These are phyloP conservation scores for Penicillium canescens DNA, from an alignment of 495 filamentous ascomycete genomes.

Conservation along the genomic window DNA sequence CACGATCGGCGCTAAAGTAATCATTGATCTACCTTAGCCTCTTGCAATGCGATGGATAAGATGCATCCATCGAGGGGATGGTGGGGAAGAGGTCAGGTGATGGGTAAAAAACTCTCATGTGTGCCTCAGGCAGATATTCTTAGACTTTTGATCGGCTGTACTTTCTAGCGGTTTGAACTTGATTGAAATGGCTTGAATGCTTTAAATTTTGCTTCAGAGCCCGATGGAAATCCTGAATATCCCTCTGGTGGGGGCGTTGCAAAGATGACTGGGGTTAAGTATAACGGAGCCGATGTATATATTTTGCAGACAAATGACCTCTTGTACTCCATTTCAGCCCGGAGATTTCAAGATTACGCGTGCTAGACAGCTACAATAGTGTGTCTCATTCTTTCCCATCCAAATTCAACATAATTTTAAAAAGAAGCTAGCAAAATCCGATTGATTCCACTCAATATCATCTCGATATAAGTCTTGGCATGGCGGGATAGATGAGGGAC, in stretches of 20 bases:
- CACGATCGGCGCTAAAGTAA: constrained; percentile 41
- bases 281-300: no score
- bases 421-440: no score
- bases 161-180: neutral
- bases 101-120: constrained; percentile 24
- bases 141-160: neutral
- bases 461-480: constrained; percentile 8
- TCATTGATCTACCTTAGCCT: constrained; percentile 24
- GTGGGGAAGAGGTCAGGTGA: constrained; percentile 40
- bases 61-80: constrained; percentile 27
- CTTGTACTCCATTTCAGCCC: no score
- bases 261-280: no score
- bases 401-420: no score
- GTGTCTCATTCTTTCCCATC: no score
- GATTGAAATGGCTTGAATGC: neutral
- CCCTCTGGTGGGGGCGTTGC: no score
- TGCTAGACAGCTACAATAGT: no score
- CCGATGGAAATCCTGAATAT: no score
- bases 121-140: constrained; percentile 24
- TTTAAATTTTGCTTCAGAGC: no score
- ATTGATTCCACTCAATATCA: neutral
- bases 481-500: constrained; percentile 9
- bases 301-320: no score
- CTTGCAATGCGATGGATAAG: constrained; percentile 23
- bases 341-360: no score